Conservation (phyloP, 2,329 filamentous ascomycete genomes). For the Metarhizium anisopliae region DNA sequence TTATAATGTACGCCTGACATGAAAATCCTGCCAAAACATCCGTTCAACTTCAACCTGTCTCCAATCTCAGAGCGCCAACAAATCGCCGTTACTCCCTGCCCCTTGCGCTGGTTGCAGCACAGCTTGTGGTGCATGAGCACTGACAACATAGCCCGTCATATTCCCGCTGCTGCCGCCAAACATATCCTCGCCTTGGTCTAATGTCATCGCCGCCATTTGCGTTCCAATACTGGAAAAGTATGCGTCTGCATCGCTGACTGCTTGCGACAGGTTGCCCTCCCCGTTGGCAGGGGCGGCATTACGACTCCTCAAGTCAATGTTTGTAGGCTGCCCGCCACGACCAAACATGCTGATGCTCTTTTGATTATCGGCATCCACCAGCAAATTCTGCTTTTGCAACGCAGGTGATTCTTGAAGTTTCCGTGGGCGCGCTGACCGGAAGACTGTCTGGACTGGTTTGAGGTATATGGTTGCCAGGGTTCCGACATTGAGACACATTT, state of each 20-base stretch:
- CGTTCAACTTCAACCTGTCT: not conserved
- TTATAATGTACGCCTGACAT: not conserved
- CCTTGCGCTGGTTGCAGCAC: slow-evolving; percentile 62
- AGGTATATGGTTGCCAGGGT: slow-evolving; percentile 95
- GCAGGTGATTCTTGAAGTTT: slow-evolving; percentile 76
- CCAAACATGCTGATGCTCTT: slow-evolving; percentile 54
- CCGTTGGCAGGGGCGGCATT: slow-evolving; percentile 16
- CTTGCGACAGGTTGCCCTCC: slow-evolving; percentile 51
- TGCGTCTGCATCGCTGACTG: slow-evolving; percentile 76
- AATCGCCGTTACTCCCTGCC: slow-evolving; percentile 58
- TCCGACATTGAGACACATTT: slow-evolving; percentile 94
- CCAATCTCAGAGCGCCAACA: slow-evolving; percentile 50
- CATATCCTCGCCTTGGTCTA: slow-evolving; percentile 52
- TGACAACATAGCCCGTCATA: slow-evolving; percentile 61
- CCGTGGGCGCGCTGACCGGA: slow-evolving; percentile 76
- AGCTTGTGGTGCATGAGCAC: slow-evolving; percentile 70
- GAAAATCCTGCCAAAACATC: not conserved
- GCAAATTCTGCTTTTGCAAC: slow-evolving; percentile 63
- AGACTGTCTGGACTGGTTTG: slow-evolving; percentile 95
- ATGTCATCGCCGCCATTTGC: slow-evolving; percentile 63
- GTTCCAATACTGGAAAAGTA: slow-evolving; percentile 77
- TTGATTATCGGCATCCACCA: slow-evolving; percentile 42
- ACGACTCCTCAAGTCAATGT: slow-evolving; percentile 36
- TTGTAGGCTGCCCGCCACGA: slow-evolving; percentile 39
- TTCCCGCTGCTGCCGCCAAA: slow-evolving; percentile 51